phyloP scores from a whole-genome alignment of 1,284 basidiomycete species.

The Apiotrichum porosum region DNA sequence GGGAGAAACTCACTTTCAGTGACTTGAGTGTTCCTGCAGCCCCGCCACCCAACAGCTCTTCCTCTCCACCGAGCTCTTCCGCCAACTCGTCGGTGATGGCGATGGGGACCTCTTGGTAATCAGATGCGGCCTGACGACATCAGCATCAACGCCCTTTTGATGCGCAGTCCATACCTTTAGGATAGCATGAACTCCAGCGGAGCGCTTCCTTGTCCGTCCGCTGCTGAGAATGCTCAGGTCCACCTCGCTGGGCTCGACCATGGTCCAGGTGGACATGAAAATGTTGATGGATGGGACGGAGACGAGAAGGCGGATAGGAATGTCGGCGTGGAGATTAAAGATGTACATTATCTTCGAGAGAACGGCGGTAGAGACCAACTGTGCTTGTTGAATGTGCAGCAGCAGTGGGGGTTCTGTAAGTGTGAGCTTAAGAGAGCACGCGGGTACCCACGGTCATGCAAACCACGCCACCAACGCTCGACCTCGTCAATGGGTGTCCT shows the following conservation, averaged over 20 bases:
- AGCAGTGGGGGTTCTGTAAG: constrained; percentile 21
- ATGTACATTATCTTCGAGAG: constrained; percentile 39
- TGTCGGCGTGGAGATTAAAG: constrained; percentile 23
- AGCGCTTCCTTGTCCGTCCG: constrained; percentile 11
- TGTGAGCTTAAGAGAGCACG: background rate
- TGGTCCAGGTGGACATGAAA: constrained; percentile 28
- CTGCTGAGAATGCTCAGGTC: constrained; percentile 31
- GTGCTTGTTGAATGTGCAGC: constrained; percentile 37
- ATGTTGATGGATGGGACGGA: constrained; percentile 32
- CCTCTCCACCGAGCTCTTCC: constrained; percentile 25
- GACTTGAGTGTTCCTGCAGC: constrained; percentile 23
- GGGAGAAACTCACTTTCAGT: constrained; percentile 24
- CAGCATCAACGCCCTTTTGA: too few relatives aligned
- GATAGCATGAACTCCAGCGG: constrained; percentile 24
- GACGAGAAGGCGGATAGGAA: constrained; percentile 33
- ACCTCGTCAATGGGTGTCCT: constrained; percentile 36
- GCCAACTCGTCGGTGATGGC: constrained; percentile 21
- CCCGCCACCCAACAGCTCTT: constrained; percentile 30
- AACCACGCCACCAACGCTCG: constrained; percentile 27
- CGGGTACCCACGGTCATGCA: constrained; percentile 17
- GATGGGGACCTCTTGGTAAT: constrained; percentile 11
- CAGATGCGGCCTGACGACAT: constrained; percentile 9
- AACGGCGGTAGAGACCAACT: constrained; percentile 22
- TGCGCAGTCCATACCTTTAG: too few relatives aligned
- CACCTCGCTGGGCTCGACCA: constrained; percentile 33